Conservation (phyloP, 2,329 filamentous ascomycete genomes). For the Cladophialophora psammophila region DNA sequence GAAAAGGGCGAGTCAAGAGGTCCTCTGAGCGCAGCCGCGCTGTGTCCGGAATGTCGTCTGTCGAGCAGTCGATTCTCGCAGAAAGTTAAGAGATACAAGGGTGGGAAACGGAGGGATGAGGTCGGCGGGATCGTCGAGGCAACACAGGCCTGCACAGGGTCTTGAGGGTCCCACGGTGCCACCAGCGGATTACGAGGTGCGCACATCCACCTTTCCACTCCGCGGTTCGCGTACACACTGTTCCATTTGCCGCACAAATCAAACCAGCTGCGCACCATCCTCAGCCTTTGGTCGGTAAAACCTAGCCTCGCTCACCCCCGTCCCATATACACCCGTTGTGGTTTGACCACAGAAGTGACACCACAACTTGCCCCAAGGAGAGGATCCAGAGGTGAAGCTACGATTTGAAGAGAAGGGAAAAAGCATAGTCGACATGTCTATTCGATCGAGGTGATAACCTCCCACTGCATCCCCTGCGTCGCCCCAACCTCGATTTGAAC, state of each 20-base stretch:
- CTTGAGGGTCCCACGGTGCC: not conserved
- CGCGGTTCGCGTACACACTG: conserved; percentile 10
- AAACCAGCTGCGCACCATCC: not conserved
- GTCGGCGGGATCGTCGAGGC: conserved; percentile 12
- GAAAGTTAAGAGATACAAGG: conserved; percentile 17
- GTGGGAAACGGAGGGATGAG: conserved; percentile 13
- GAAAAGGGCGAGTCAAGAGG: conserved; percentile 39
- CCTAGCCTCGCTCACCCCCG: not conserved
- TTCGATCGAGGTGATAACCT: conserved; percentile 18
- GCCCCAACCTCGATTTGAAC: conserved; percentile 4
- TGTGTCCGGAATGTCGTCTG: not conserved
- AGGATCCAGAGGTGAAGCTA: not conserved
- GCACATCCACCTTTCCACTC: conserved; percentile 5
- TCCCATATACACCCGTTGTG: not conserved
- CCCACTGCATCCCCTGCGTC: conserved; percentile 10
- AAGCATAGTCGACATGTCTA: conserved; percentile 26
- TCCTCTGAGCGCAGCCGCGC: conserved; percentile 4
- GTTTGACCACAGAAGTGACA: not conserved
- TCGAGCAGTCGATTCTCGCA: conserved; percentile 11
- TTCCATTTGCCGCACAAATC: not conserved
- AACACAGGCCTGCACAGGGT: not conserved
- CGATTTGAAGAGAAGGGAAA: conserved; percentile 10
- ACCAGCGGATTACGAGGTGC: conserved; percentile 2
- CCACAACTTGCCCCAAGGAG: not conserved
- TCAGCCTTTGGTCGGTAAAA: not conserved